Conservation (phyloP, 257 asterid species). For the Solanum sejunctum region DNA sequence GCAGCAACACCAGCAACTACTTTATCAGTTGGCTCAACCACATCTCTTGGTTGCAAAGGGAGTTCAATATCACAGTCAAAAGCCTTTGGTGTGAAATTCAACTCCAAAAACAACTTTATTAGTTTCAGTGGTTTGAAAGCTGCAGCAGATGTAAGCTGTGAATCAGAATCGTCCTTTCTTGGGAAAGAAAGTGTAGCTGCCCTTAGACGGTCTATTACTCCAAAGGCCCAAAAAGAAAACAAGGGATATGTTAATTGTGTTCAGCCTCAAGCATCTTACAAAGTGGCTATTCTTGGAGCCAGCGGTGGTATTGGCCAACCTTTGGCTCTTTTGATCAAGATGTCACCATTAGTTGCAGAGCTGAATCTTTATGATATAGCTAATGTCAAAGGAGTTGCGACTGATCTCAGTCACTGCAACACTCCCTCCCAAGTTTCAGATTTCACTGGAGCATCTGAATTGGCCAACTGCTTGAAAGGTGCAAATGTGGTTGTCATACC, state of each 20-base stretch:
- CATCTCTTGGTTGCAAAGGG: conserved; percentile 27
- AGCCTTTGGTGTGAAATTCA: conserved; percentile 30
- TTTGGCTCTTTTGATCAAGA: conserved; percentile 62
- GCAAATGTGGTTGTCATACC: conserved; percentile 71
- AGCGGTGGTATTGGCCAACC: conserved; percentile 89
- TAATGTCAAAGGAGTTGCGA: conserved; percentile 79
- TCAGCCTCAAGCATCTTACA: conserved; percentile 80
- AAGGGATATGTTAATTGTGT: conserved; percentile 21
- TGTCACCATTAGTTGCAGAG: conserved; percentile 74
- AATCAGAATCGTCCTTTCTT: conserved; percentile 30
- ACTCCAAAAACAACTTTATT: conserved; percentile 22
- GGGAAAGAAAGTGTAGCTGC: conserved; percentile 28
- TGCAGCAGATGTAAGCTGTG: conserved; percentile 15
- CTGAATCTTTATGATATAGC: conserved; percentile 70
- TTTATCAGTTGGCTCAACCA: conserved; percentile 38
- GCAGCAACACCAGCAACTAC: conserved; percentile 62
- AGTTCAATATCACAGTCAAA: conserved; percentile 25
- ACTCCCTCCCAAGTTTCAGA: conserved; percentile 63
- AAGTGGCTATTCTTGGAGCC: conserved; percentile 77
- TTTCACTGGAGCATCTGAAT: conserved; percentile 58
- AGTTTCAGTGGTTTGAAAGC: conserved; percentile 49
- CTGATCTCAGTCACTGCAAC: conserved; percentile 87
- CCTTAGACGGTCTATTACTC: conserved; percentile 18
- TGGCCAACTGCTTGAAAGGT: conserved; percentile 52
- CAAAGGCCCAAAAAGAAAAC: conserved; percentile 17